Evolutionary conservation across 1,284 basidiomycete species (phyloP).

Genomic region (Puccinia coronata): DNA sequence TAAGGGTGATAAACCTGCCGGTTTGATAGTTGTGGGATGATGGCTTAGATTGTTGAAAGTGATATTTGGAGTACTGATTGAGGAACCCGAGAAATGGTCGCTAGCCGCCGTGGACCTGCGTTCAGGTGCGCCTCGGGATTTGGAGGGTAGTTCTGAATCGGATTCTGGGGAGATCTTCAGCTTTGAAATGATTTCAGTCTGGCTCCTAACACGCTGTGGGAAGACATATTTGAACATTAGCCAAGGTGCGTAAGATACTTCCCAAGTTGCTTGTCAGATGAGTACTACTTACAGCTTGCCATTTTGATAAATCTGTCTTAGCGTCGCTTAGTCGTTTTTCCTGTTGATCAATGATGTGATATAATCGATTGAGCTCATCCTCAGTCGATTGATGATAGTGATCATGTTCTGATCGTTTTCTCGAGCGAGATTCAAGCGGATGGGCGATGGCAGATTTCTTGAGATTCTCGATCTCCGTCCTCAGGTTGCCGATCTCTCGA

Average conservation of each 20-base stretch:
- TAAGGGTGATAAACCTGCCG: conserved; percentile 13
- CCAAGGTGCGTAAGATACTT: neutral
- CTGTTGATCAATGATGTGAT: conserved; percentile 46
- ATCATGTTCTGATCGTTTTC: conserved; percentile 20
- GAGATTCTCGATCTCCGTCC: conserved; percentile 8
- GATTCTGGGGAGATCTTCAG: conserved; percentile 35
- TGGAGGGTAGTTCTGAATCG: conserved; percentile 14
- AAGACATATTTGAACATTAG: neutral
- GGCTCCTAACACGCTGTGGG: conserved; percentile 35
- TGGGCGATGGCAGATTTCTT: neutral
- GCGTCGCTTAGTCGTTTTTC: conserved; percentile 46
- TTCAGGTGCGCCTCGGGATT: neutral
- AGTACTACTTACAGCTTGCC: conserved; percentile 49
- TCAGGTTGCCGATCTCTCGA: conserved; percentile 22
- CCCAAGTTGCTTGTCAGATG: neutral
- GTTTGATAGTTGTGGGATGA: neutral
- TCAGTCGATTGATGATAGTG: conserved; percentile 41
- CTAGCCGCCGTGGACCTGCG: neutral
- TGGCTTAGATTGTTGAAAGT: conserved; percentile 10
- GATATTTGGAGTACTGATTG: neutral
- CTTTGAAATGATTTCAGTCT: conserved; percentile 37
- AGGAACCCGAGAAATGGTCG: conserved; percentile 8
- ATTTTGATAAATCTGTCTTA: conserved; percentile 47
- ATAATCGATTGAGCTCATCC: conserved; percentile 42
- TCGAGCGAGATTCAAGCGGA: conserved; percentile 19